Conservation (phyloP, 345 rosid species). For the Carallia pectinifolia region DNA sequence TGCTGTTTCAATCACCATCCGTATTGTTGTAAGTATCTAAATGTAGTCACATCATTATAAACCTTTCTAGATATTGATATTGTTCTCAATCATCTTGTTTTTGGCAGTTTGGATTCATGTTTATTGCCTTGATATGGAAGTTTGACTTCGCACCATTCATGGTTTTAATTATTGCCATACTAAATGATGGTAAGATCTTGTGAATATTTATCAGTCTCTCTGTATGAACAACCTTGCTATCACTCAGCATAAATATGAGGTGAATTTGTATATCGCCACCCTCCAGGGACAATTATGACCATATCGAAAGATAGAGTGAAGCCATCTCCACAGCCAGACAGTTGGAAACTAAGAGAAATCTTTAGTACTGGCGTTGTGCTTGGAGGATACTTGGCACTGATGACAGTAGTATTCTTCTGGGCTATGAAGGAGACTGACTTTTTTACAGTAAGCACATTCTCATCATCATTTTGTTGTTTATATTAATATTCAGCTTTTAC, state of each 20-base stretch:
- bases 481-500: neutral
- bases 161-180: slow-evolving; percentile 88
- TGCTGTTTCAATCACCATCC: slow-evolving; percentile 92
- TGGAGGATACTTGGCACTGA: slow-evolving; percentile 79
- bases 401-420: slow-evolving; percentile 88
- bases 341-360: slow-evolving; percentile 88
- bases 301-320: slow-evolving; percentile 83
- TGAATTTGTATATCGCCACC: slow-evolving; percentile 1
- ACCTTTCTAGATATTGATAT: neutral
- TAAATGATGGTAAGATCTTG: slow-evolving; percentile 69
- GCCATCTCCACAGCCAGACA: slow-evolving; percentile 87
- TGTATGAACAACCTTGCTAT: neutral
- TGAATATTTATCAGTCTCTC: neutral
- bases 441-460: slow-evolving; percentile 53
- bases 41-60: neutral
- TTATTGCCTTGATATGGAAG: slow-evolving; percentile 82
- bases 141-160: slow-evolving; percentile 88
- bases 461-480: neutral
- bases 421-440: slow-evolving; percentile 63
- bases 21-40: slow-evolving; percentile 68
- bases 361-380: slow-evolving; percentile 77
- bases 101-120: slow-evolving; percentile 86
- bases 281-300: slow-evolving; percentile 82
- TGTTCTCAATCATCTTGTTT: neutral
- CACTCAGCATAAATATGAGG: neutral